phyloP scores from a whole-genome alignment of 257 asterid genomes.

The Solanum arcanum region DNA sequence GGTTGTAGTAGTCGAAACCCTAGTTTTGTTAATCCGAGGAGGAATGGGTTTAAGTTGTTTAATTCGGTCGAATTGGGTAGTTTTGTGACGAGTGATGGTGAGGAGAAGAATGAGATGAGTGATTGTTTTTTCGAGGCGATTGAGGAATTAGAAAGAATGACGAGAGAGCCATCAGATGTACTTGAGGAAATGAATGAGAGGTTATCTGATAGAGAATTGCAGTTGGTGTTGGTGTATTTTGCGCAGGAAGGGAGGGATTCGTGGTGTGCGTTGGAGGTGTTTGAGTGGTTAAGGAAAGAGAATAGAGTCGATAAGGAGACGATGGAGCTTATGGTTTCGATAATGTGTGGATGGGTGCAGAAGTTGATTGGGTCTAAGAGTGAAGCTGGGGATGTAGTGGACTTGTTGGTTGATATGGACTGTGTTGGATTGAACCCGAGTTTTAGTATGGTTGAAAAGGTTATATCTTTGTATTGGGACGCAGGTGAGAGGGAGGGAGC shows the following conservation, averaged over 20 bases:
- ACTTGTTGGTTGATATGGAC: conserved; percentile 87
- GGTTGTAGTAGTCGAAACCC: not conserved
- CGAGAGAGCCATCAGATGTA: conserved; percentile 90
- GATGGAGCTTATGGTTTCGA: conserved; percentile 90
- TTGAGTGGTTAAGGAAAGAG: conserved; percentile 95
- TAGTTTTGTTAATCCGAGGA: not conserved
- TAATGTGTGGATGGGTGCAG: conserved; percentile 89
- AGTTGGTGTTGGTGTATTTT: conserved; percentile 78
- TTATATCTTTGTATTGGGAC: conserved; percentile 84
- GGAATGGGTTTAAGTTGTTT: conserved; percentile 5
- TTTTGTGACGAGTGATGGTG: conserved; percentile 67
- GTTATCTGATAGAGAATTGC: conserved; percentile 75
- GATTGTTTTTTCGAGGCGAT: conserved; percentile 90
- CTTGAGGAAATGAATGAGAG: conserved; percentile 79
- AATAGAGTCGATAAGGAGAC: conserved; percentile 90
- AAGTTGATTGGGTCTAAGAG: conserved; percentile 68
- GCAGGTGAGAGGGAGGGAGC: conserved; percentile 52
- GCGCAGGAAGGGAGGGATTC: conserved; percentile 96
- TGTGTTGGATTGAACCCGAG: conserved; percentile 78
- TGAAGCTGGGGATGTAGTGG: conserved; percentile 67
- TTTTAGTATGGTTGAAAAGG: conserved; percentile 91
- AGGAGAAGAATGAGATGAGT: conserved; percentile 42
- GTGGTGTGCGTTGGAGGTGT: conserved; percentile 95
- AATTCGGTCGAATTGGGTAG: conserved; percentile 66
- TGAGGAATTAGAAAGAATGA: conserved; percentile 87